Evolutionary conservation across 106 monocot genomes (phyloP), one percentile per base, ranked within the genome.

Genomic region (Phalaenopsis equestris): DNA sequence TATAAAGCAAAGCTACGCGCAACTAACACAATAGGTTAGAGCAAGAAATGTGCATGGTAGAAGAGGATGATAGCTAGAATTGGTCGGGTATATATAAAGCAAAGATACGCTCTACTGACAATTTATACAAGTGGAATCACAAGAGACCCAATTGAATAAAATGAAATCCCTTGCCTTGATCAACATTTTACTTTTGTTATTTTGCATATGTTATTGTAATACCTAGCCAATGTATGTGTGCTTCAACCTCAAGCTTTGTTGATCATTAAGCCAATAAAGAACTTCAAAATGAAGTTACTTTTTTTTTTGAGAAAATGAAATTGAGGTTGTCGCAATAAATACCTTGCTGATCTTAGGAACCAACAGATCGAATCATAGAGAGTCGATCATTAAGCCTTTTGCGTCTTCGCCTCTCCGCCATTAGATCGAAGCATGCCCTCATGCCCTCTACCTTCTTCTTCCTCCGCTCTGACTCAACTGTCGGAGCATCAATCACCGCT

Each of bases 311-410:
- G 43, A 45, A 30, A 45, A 45, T 45, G 43, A 45, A 45, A 6
- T 6, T 45, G 43, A 3, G 43, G 43, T 6, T 45, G 1, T 52
- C 15, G 12, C 12, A 10, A 70, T 10, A 5, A 30, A 38, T 70
- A 94, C 94, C 92, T 99, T 99, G 88, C 92, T 94, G 67, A 99
- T 99, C 89, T 99, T 99, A 19, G 98, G 98, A 6, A 99, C 30
- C 98, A 16, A 99, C 88, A 75, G 98, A 99, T 36, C 98, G 83
- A 55, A 99, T 92, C 92, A 99, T 94, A 24, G 98, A 91, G 55
- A 99, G 94, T 42, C 98, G 86, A 67, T 99, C 98, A 73, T 99
- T 99, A 74, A 99, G 92, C 61, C 98, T 80, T 82, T 99, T 99
- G 80, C 98, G 84, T 42, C 98, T 61, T 55, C 98, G 80, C 65